Percentiles rank a stretch among this genome's conserved stretches.
Conservation (phyloP, 2,329 filamentous ascomycete species). For the Neodidymelliopsis sp. region DNA sequence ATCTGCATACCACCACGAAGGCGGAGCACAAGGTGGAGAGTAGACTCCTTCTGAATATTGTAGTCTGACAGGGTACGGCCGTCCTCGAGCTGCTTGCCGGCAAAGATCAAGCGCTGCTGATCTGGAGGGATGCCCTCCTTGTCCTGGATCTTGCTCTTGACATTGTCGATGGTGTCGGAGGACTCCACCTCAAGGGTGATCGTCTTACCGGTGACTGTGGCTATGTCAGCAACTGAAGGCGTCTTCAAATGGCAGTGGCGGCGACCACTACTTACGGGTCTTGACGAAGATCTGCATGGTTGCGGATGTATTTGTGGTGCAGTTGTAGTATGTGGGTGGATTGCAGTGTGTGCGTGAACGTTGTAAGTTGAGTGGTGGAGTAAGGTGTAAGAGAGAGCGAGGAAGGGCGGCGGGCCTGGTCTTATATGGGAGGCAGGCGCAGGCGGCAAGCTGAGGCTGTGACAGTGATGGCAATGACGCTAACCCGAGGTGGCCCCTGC, state of each 20-base stretch:
- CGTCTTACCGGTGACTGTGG: conserved; percentile 69
- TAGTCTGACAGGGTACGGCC: conserved; percentile 91
- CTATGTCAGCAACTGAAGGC: conserved; percentile 43
- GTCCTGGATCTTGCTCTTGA: conserved; percentile 96
- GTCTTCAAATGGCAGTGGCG: conserved; percentile 20
- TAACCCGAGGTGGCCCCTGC: conserved; percentile 39
- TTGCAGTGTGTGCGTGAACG: conserved; percentile 15
- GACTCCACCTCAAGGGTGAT: conserved; percentile 73
- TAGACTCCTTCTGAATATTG: conserved; percentile 89
- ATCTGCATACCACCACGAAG: conserved; percentile 71
- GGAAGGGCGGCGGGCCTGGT: conserved; percentile 28
- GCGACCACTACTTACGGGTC: conserved; percentile 73
- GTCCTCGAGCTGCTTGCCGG: conserved; percentile 96
- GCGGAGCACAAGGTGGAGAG: conserved; percentile 77
- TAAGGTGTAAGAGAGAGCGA: conserved; percentile 24
- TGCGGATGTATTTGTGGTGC: conserved; percentile 14
- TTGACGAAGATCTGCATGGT: conserved; percentile 98
- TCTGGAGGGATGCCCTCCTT: conserved; percentile 98
- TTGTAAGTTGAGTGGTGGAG: conserved; percentile 16
- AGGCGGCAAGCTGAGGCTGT: conserved; percentile 46
- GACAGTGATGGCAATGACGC: conserved; percentile 45
- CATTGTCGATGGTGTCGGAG: conserved; percentile 92
- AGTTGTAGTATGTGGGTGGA: conserved; percentile 21
- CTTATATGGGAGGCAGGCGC: conserved; percentile 40
- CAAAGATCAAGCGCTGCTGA: conserved; percentile 96